Evolutionary conservation across 2,329 filamentous ascomycete species (phyloP).

Genomic region (Macrophomina pseudophaseolina): DNA sequence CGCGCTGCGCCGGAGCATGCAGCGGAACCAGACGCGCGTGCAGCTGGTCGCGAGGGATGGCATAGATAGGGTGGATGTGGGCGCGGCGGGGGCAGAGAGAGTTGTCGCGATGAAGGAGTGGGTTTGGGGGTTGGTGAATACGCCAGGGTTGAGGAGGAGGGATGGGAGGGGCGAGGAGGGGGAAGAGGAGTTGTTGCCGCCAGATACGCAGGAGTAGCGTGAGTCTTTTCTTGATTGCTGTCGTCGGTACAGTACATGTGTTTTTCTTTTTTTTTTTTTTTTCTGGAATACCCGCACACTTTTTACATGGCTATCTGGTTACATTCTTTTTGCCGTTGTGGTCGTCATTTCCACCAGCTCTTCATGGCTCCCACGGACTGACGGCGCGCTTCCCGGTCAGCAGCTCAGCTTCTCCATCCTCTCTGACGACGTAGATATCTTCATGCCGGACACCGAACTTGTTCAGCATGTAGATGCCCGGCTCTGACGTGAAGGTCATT

Average conservation of each 20-base stretch:
- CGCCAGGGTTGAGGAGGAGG: conserved; percentile 31
- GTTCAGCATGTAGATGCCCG: conserved; percentile 65
- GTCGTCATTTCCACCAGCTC: not conserved
- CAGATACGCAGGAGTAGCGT: conserved; percentile 36
- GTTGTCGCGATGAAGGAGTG: conserved; percentile 73
- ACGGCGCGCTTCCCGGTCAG: conserved; percentile 59
- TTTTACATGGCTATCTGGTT: not conserved
- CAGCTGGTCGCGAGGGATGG: conserved; percentile 67
- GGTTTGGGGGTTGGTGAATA: conserved; percentile 71
- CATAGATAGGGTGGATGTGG: conserved; percentile 45
- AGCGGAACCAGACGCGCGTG: conserved; percentile 68
- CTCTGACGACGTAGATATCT: conserved; percentile 64
- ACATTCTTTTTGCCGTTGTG: not conserved
- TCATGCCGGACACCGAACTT: conserved; percentile 68
- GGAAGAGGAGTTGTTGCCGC: conserved; percentile 35
- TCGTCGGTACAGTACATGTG: not conserved
- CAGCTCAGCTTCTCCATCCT: conserved; percentile 59
- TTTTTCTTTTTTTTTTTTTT: not conserved
- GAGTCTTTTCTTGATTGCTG: not conserved
- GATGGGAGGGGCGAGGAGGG: conserved; percentile 30
- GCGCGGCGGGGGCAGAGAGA: conserved; percentile 61
- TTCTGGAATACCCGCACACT: not conserved
- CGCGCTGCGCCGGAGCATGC: conserved; percentile 74
- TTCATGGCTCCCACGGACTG: conserved; percentile 58
- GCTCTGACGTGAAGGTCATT: conserved; percentile 69